These are phyloP conservation scores for Starmerella potacharoeniae DNA, from an alignment of 805 yeast species.

Conservation along the genomic window DNA sequence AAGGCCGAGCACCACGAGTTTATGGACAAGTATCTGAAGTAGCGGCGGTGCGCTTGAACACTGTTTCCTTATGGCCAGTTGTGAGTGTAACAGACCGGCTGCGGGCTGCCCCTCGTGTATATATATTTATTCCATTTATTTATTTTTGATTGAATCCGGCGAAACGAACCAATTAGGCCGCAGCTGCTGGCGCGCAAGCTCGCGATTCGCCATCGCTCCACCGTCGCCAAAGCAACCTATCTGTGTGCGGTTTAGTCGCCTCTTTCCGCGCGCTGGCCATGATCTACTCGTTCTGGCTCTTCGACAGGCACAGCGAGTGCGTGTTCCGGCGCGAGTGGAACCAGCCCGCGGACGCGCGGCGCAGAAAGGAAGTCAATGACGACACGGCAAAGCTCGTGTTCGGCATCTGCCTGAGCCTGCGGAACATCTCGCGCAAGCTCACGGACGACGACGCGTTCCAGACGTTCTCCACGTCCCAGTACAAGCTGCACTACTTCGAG, in stretches of 20 bases:
- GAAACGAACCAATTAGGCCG: too few relatives aligned
- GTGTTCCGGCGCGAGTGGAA: conserved; percentile 68
- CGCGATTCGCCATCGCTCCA: too few relatives aligned
- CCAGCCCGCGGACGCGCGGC: conserved; percentile 25
- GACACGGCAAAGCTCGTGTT: conserved; percentile 72
- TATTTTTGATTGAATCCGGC: background rate
- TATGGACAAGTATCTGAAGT: conserved; percentile 3
- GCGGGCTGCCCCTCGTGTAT: too few relatives aligned
- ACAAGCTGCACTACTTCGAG: conserved; percentile 69
- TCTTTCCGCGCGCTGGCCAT: conserved; percentile 8
- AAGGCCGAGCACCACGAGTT: conserved; percentile 2
- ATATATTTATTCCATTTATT: background rate
- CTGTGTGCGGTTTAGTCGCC: background rate
- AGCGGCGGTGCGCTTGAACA: background rate
- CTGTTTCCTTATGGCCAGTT: too few relatives aligned
- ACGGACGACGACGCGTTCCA: conserved; percentile 29
- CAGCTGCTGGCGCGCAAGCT: too few relatives aligned
- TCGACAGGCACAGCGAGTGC: conserved; percentile 86
- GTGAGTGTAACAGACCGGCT: too few relatives aligned
- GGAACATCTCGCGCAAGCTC: conserved; percentile 58
- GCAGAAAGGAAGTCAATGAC: conserved; percentile 27
- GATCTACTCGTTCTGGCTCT: conserved; percentile 77
- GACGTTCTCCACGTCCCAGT: conserved; percentile 46
- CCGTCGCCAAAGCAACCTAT: background rate
- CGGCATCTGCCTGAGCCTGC: conserved; percentile 71